Base-by-base conservation (phyloP, 352 stramenopile species). In the Globisporangium camurandrum region DNA sequence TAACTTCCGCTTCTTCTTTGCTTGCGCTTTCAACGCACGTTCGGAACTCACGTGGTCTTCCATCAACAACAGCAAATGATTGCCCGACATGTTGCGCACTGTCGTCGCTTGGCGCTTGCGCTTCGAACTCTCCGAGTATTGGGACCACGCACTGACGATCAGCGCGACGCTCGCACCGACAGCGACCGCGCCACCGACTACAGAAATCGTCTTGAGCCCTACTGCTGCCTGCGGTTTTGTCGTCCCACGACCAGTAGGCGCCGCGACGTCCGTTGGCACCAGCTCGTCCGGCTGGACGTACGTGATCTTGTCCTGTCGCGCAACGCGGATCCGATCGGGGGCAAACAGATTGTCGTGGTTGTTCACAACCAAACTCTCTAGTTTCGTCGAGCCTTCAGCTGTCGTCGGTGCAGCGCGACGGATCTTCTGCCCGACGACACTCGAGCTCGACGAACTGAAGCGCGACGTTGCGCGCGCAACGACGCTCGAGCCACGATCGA, bases 321-420 rank as follows among this genome's bases (percentile, higher is more conserved):
- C 47, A 31, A 94, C 67, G 8, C 81, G 76, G 61, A 94, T 72
- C 10, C 79, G 77, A 49, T 88, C 69, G 1, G 70, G 71, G 2
- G 66, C 67, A 30, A 94, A 91, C 3, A 94, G 41, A 43, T 94
- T 94, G 55, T 90, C 73, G 57, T 94, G 84, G 47, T 94, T 94
- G 61, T 90, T 88, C 14, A 58, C 60, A 23, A 75, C 61, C 8
- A 93, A 62, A 7, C 27, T 40, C 30, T 50, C 10, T 12, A 1
- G 63, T 62, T 33, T 62, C 71, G 33, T 66, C 66, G 31, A 69
- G 46, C 8, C 51, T 57, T 24, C 73, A 59, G 0, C 48, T 19
- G 12, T 59, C 51, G 11, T 51, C 49, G 8, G 62, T 46, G 22
- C 53, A 55, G 34, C 17, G 9, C 71, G 69, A 12, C 62, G 71